Evolutionary conservation across 257 asterid genomes (phyloP).

Genomic region (Nicotiana tomentosiformis): DNA sequence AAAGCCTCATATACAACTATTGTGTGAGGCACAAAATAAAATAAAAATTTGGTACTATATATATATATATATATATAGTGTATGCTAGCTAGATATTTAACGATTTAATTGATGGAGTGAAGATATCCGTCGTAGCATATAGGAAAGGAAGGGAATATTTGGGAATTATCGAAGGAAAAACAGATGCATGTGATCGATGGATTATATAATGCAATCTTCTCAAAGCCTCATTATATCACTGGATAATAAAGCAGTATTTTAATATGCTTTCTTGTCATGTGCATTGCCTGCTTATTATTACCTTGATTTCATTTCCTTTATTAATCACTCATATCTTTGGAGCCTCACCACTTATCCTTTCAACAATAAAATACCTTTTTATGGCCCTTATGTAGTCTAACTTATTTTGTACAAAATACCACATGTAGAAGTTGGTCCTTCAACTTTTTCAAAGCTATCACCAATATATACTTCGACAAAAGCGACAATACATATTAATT

Average conservation of each 20-base stretch:
- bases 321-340: not conserved
- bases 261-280: not conserved
- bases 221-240: not conserved
- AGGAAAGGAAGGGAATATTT: not conserved
- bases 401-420: not conserved
- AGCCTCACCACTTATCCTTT: not conserved
- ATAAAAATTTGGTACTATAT: no score
- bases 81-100: no score
- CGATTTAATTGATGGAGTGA: no score
- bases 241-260: not conserved
- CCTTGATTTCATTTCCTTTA: not conserved
- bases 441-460: not conserved
- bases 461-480: not conserved
- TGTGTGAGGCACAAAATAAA: no score
- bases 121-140: not conserved
- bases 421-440: not conserved
- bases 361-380: not conserved
- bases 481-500: not conserved
- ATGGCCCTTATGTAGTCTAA: not conserved
- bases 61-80: no score
- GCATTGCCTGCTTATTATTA: not conserved
- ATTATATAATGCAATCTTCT: conserved; percentile 1
- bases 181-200: not conserved
- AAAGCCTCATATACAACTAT: no score
- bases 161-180: not conserved